Conservation (phyloP, 371 early-diverging fungal genomes). For the Zopfochytrium polystomum region DNA sequence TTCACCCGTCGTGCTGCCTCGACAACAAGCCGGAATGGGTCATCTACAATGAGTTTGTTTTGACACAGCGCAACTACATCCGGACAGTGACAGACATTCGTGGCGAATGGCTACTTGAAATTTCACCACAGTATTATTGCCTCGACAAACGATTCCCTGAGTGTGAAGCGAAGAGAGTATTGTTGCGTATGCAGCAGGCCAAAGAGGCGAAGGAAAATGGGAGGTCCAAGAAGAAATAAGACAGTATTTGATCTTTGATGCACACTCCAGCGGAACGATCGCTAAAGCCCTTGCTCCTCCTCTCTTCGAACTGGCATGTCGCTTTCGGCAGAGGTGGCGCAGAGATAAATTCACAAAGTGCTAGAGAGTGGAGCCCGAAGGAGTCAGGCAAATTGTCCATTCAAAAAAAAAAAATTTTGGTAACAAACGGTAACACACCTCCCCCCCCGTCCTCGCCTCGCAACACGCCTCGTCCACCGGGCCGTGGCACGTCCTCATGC, state of each 20-base stretch:
- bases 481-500: no score
- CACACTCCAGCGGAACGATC: not conserved
- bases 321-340: not conserved
- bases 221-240: not conserved
- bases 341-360: not conserved
- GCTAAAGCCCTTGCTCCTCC: not conserved
- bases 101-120: conserved; percentile 96
- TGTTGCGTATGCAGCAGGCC: conserved; percentile 39
- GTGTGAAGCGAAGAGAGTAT: conserved; percentile 82
- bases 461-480: no score
- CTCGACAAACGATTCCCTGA: conserved; percentile 70
- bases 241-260: not conserved
- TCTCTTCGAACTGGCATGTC: not conserved
- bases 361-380: not conserved
- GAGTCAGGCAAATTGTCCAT: not conserved
- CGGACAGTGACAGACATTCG: conserved; percentile 93
- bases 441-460: no score
- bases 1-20: conserved; percentile 92
- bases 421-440: no score
- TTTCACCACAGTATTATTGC: conserved; percentile 76
- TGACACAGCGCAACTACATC: conserved; percentile 98
- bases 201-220: conserved; percentile 14
- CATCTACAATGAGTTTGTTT: conserved; percentile 94
- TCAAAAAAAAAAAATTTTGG: conserved; percentile 1
- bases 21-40: conserved; percentile 98